These are phyloP conservation scores for Pseudogymnoascus destructans DNA, from an alignment of 2,329 filamentous ascomycete genomes.

Conservation along the genomic window DNA sequence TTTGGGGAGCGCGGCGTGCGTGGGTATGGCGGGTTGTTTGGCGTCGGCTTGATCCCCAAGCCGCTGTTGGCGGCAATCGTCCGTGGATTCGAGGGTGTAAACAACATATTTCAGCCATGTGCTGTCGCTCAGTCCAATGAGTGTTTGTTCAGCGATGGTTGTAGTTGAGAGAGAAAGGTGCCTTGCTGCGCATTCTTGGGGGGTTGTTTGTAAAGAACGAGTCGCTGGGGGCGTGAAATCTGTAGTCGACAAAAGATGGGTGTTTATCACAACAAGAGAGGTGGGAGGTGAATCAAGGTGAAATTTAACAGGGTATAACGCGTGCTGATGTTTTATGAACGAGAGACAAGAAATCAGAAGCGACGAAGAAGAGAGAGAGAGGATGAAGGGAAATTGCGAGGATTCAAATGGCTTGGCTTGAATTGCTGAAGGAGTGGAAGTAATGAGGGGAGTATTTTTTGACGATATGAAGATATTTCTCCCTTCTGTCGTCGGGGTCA, in stretches of 20 bases:
- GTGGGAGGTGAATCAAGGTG: not conserved
- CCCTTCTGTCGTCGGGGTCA: not conserved
- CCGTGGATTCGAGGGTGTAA: conserved; percentile 24
- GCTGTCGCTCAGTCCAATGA: not conserved
- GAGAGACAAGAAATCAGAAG: not conserved
- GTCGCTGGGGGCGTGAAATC: not conserved
- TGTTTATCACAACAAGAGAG: not conserved
- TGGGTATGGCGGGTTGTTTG: conserved; percentile 61
- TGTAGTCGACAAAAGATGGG: not conserved
- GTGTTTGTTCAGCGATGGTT: conserved; percentile 1
- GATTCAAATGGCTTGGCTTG: not conserved
- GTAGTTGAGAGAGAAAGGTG: not conserved
- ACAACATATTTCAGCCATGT: conserved; percentile 26
- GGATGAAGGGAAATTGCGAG: not conserved
- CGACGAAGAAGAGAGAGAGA: not conserved
- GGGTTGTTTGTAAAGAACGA: not conserved
- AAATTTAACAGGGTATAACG: not conserved
- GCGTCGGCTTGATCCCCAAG: conserved; percentile 49
- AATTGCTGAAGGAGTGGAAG: not conserved
- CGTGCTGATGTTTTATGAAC: conserved; percentile 1
- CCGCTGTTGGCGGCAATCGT: conserved; percentile 24
- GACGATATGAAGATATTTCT: not conserved
- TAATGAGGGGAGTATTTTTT: not conserved
- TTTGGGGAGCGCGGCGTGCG: conserved; percentile 50
- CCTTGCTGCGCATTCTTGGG: conserved; percentile 1